Evolutionary conservation across 805 yeast genomes (phyloP).

Genomic region (Barnettozyma salicaria): DNA sequence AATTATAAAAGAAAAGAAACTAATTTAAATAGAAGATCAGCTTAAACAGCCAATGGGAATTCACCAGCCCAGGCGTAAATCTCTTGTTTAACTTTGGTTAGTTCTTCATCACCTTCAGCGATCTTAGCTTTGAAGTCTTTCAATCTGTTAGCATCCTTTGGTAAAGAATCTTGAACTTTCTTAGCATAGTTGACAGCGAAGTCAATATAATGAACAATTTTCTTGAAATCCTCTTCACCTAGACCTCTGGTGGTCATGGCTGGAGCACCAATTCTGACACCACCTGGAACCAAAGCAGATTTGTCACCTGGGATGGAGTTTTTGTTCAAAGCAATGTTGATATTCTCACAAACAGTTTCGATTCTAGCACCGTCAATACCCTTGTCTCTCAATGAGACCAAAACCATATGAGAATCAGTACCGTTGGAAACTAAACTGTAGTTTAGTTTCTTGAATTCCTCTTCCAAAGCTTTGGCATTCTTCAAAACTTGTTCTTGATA

Average conservation of each 20-base stretch:
- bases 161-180: conserved; percentile 69
- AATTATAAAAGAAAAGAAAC: not conserved
- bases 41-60: conserved; percentile 61
- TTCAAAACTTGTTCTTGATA: conserved; percentile 80
- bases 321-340: conserved; percentile 92
- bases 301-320: conserved; percentile 96
- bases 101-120: conserved; percentile 63
- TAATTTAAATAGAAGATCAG: not conserved
- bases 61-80: conserved; percentile 88
- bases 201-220: conserved; percentile 76
- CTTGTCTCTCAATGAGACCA: conserved; percentile 72
- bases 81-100: conserved; percentile 65
- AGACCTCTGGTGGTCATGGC: conserved; percentile 98
- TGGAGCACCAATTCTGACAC: conserved; percentile 95
- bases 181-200: conserved; percentile 55
- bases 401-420: conserved; percentile 89
- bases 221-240: conserved; percentile 66
- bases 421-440: conserved; percentile 82
- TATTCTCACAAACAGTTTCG: conserved; percentile 81
- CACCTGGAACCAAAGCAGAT: conserved; percentile 94
- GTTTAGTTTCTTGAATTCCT: conserved; percentile 57
- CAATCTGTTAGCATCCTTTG: conserved; percentile 89
- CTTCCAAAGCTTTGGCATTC: conserved; percentile 75
- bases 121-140: conserved; percentile 91
- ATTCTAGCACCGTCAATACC: conserved; percentile 92